These are phyloP conservation scores for Coemansia umbellata DNA, from an alignment of 192 early-diverging fungal species.

Conservation along the genomic window DNA sequence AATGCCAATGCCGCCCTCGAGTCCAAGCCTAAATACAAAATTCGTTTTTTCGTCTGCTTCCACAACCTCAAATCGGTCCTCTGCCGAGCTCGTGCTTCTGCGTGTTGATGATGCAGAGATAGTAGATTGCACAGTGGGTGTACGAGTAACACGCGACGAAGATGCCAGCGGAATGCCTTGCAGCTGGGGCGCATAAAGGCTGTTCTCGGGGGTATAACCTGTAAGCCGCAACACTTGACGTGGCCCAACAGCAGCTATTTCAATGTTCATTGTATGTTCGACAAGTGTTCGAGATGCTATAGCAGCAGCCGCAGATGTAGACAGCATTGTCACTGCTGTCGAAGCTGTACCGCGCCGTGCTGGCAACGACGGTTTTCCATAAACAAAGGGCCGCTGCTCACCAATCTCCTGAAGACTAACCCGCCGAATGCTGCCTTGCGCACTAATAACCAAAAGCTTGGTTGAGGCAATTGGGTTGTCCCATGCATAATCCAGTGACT, in stretches of 20 bases:
- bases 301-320: not conserved
- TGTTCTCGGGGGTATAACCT: conserved; percentile 61
- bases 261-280: conserved; percentile 67
- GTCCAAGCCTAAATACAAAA: conserved; percentile 63
- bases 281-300: conserved; percentile 58
- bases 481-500: conserved; percentile 81
- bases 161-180: not conserved
- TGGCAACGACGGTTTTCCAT: conserved; percentile 46
- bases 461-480: conserved; percentile 73
- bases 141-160: conserved; percentile 18
- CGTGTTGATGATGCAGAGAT: not conserved
- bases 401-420: conserved; percentile 91
- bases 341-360: conserved; percentile 6
- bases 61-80: conserved; percentile 37
- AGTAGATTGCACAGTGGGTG: conserved; percentile 15
- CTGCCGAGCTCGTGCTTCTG: not conserved
- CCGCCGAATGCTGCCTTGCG: conserved; percentile 70
- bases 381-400: conserved; percentile 77
- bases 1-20: conserved; percentile 83
- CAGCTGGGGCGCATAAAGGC: conserved; percentile 52
- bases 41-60: conserved; percentile 29
- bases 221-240: conserved; percentile 66
- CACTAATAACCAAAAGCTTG: conserved; percentile 71
- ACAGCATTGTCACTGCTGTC: not conserved
- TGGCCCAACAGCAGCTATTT: conserved; percentile 67